These are phyloP conservation scores for Neurospora sp. DNA, from an alignment of 495 filamentous ascomycete genomes.

Conservation along the genomic window DNA sequence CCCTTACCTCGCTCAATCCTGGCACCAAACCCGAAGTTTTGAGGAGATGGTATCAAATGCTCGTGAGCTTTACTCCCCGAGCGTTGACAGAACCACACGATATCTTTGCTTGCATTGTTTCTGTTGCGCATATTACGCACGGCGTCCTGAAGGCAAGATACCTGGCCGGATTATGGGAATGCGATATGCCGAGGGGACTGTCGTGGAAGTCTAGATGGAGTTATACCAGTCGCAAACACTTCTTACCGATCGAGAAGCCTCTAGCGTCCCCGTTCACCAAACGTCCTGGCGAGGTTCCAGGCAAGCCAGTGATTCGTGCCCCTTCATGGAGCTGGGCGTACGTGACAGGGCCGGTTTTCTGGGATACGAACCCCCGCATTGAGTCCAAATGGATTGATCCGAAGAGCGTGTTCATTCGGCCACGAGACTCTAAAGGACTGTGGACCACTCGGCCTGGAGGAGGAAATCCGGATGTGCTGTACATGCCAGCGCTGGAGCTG, in stretches of 20 bases:
- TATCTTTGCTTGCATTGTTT: neutral
- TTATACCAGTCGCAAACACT: neutral
- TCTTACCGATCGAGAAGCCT: neutral
- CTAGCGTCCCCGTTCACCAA: neutral
- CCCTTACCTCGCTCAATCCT: neutral
- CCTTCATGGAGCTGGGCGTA: conserved; percentile 2
- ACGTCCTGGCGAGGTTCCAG: neutral
- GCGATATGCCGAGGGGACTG: neutral
- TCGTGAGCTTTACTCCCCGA: neutral
- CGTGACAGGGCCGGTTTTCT: neutral
- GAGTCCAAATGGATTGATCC: neutral
- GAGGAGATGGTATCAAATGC: conserved; percentile 1
- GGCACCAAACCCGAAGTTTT: neutral
- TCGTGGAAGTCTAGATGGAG: neutral
- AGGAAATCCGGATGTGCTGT: neutral
- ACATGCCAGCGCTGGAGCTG: neutral
- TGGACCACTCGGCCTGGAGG: neutral
- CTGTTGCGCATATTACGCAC: neutral
- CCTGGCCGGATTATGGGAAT: neutral
- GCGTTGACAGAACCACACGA: conserved; percentile 1
- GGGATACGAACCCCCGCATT: neutral
- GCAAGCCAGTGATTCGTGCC: neutral
- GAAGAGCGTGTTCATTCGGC: neutral
- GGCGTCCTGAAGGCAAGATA: neutral
- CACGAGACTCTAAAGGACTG: neutral